Evolutionary conservation across 768 basidiomycete genomes (phyloP).

Genomic region (Boletus vermiculosoides): DNA sequence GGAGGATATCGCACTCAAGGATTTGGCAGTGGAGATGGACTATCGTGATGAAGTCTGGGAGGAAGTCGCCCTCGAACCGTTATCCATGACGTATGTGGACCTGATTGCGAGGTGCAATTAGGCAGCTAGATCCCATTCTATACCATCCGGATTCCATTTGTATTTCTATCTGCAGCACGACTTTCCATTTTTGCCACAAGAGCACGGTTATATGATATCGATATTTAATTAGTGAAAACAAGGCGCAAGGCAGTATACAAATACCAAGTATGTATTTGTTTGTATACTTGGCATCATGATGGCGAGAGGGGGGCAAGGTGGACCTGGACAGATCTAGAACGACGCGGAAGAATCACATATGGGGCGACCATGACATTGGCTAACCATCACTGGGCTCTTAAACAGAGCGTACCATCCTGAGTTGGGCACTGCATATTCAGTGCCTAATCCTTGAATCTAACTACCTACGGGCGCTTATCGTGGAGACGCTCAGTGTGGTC

Average conservation of each 20-base stretch:
- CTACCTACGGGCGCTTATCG: neutral
- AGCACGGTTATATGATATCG: neutral
- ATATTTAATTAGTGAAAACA: no score
- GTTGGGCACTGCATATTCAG: no score
- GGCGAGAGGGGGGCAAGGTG: neutral
- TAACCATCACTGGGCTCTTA: neutral
- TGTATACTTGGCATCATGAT: neutral
- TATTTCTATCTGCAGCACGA: neutral
- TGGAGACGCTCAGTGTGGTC: neutral
- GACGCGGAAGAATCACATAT: neutral
- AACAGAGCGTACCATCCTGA: no score
- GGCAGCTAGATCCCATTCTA: neutral
- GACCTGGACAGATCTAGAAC: neutral
- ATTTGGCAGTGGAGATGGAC: neutral
- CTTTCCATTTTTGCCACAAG: neutral
- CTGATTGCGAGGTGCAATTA: neutral
- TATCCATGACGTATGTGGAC: neutral
- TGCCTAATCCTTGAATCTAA: neutral
- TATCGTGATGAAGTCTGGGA: conserved; percentile 9
- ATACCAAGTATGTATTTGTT: neutral
- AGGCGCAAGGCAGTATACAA: neutral
- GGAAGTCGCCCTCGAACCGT: neutral
- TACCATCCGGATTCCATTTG: neutral
- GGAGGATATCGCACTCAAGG: neutral
- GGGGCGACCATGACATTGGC: neutral